A percentile compares a stretch with the other conserved stretches of the same genome.
phyloP scores from a whole-genome alignment of 495 filamentous ascomycete genomes.

The Rhizodiscina lignyota region DNA sequence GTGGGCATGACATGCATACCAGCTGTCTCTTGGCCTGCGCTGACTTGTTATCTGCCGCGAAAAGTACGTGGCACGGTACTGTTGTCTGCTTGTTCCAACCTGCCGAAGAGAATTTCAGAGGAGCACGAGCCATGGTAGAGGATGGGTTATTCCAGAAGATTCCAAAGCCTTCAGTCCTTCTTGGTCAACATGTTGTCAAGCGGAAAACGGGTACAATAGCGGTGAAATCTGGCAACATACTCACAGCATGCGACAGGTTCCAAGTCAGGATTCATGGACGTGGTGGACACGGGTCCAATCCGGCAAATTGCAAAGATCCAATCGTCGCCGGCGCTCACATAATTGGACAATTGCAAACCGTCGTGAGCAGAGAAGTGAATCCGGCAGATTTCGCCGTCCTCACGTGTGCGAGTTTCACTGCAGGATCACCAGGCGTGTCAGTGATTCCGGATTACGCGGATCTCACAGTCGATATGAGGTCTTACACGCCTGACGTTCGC shows the following conservation, averaged over 20 bases:
- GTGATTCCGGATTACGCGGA: constrained; percentile 32
- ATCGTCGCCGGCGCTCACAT: constrained; percentile 31
- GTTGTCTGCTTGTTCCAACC: constrained; percentile 39
- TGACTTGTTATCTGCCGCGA: constrained; percentile 20
- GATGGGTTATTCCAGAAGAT: constrained; percentile 32
- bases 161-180: constrained; percentile 30
- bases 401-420: constrained; percentile 33
- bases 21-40: constrained; percentile 35
- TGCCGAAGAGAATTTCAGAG: constrained; percentile 32
- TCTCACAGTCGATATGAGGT: constrained; percentile 30
- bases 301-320: constrained; percentile 34
- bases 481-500: constrained; percentile 14
- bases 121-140: constrained; percentile 37
- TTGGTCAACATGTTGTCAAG: constrained; percentile 39
- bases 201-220: too few species aligned
- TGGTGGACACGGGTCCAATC: constrained; percentile 34
- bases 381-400: constrained; percentile 31
- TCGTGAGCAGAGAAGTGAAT: constrained; percentile 33
- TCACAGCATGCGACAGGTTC: too few species aligned
- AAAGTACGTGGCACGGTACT: constrained; percentile 29
- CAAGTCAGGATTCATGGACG: constrained; percentile 33
- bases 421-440: constrained; percentile 34
- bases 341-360: constrained; percentile 30
- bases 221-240: too few species aligned
- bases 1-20: constrained; percentile 41